Evolutionary conservation across 768 basidiomycete species (phyloP).

Genomic region (Agaricus sinodeliciosus): DNA sequence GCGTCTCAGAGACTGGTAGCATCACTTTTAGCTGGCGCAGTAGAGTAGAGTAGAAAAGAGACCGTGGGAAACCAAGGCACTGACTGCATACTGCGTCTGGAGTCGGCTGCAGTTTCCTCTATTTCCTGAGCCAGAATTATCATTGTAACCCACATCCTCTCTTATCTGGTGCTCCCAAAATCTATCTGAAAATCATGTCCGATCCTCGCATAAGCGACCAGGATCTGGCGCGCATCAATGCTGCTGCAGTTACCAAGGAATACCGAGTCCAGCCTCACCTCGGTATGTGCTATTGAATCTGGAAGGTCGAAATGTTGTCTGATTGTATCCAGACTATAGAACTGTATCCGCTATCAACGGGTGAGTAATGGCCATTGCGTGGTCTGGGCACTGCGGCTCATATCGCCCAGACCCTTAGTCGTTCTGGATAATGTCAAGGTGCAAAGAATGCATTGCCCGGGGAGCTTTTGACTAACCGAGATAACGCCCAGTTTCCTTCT

Average conservation of each 20-base stretch:
- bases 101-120: too few species aligned
- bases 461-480: not conserved
- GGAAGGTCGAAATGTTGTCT: slow-evolving; percentile 7
- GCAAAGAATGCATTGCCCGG: slow-evolving; percentile 10
- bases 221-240: slow-evolving; percentile 76
- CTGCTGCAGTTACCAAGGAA: slow-evolving; percentile 83
- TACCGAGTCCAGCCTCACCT: slow-evolving; percentile 87
- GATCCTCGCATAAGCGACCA: slow-evolving; percentile 62
- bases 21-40: not conserved
- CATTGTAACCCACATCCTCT: too few species aligned
- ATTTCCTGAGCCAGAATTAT: too few species aligned
- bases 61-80: slow-evolving; percentile 11
- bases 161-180: not conserved
- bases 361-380: slow-evolving; percentile 35
- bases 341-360: slow-evolving; percentile 99
- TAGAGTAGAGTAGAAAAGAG: not conserved
- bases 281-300: slow-evolving; percentile 41
- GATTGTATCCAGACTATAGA: slow-evolving; percentile 67
- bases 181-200: slow-evolving; percentile 26
- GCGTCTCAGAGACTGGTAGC: slow-evolving; percentile 35
- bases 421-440: slow-evolving; percentile 99
- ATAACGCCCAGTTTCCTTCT: slow-evolving; percentile 69
- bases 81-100: not conserved
- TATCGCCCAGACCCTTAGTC: slow-evolving; percentile 71
- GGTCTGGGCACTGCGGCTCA: slow-evolving; percentile 7